phyloP scores from a whole-genome alignment of 2,329 filamentous ascomycete species.

The Drechslera avenae region DNA sequence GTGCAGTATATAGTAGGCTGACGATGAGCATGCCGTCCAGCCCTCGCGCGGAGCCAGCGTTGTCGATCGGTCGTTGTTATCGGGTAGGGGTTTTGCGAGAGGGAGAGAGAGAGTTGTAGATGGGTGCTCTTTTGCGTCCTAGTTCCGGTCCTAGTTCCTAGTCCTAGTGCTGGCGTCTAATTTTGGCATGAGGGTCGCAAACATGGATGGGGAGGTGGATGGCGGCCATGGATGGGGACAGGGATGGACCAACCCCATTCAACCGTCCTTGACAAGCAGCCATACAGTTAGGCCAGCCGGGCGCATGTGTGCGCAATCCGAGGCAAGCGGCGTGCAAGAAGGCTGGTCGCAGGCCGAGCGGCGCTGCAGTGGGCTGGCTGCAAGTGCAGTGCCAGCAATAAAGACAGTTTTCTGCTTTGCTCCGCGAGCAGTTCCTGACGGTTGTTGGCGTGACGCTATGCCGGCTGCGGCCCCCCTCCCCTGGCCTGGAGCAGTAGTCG shows the following conservation, averaged over 20 bases:
- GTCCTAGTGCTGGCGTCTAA: conserved; percentile 13
- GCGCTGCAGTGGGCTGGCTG: neutral
- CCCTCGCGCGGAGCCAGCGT: neutral
- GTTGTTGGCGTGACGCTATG: conserved; percentile 8
- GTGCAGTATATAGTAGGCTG: no score
- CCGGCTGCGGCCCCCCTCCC: conserved; percentile 8
- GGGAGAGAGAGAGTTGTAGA: no score
- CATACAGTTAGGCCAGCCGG: no score
- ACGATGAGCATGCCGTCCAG: conserved; percentile 8
- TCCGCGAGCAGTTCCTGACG: no score
- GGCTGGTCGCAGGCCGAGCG: neutral
- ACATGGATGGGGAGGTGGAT: conserved; percentile 17
- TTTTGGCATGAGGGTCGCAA: conserved; percentile 21
- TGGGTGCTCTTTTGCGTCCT: no score
- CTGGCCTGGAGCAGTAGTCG: conserved; percentile 10
- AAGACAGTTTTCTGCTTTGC: no score
- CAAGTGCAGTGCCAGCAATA: no score
- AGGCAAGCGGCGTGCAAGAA: neutral
- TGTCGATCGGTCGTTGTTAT: conserved; percentile 6
- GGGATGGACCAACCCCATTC: conserved; percentile 1
- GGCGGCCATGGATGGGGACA: neutral
- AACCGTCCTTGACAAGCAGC: no score
- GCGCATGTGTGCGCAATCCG: conserved; percentile 12
- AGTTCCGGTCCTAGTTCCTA: neutral
- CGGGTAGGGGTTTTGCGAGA: no score